Conservation (phyloP, 2,329 filamentous ascomycete species). For the Myriosclerotinia curreyana region DNA sequence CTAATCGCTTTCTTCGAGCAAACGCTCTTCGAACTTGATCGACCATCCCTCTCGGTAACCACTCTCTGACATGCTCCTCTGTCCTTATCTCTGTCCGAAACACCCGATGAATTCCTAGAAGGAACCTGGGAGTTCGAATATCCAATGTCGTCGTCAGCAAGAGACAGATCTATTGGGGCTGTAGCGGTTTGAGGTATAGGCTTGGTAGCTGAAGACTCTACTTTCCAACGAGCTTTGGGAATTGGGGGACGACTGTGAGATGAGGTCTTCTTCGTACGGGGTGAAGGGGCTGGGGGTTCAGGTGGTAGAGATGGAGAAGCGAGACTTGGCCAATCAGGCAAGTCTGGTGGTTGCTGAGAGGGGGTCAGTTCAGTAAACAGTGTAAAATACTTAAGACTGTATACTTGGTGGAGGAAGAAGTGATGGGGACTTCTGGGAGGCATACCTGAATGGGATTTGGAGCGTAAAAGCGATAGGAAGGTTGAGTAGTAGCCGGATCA, state of each 20-base stretch:
- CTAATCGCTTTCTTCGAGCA: constrained; percentile 41
- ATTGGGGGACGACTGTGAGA: constrained; percentile 33
- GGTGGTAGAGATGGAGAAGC: constrained; percentile 19
- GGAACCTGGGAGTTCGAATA: constrained; percentile 19
- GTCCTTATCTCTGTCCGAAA: constrained; percentile 18
- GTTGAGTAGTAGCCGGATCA: constrained; percentile 32
- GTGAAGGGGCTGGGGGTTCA: constrained; percentile 23
- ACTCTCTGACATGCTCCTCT: constrained; percentile 6
- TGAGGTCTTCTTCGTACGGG: constrained; percentile 30
- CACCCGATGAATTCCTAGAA: constrained; percentile 10
- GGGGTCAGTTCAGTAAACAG: neutral
- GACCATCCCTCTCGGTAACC: constrained; percentile 33
- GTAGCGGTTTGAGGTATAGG: constrained; percentile 24
- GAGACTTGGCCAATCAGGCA: constrained; percentile 34
- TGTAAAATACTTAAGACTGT: neutral
- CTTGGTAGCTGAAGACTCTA: constrained; percentile 23
- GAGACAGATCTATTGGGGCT: constrained; percentile 37
- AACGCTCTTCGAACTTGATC: constrained; percentile 37
- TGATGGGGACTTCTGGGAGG: neutral
- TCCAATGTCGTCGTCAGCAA: constrained; percentile 34
- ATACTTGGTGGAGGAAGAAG: neutral
- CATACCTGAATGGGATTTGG: constrained; percentile 35
- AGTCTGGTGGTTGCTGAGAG: constrained; percentile 33
- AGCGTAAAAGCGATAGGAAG: constrained; percentile 35
- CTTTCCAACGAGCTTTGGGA: constrained; percentile 39